Percentiles rank a stretch among this genome's conserved stretches.
phyloP scores from a whole-genome alignment of 2,329 filamentous ascomycete genomes.

The Cyphellophora europaea region DNA sequence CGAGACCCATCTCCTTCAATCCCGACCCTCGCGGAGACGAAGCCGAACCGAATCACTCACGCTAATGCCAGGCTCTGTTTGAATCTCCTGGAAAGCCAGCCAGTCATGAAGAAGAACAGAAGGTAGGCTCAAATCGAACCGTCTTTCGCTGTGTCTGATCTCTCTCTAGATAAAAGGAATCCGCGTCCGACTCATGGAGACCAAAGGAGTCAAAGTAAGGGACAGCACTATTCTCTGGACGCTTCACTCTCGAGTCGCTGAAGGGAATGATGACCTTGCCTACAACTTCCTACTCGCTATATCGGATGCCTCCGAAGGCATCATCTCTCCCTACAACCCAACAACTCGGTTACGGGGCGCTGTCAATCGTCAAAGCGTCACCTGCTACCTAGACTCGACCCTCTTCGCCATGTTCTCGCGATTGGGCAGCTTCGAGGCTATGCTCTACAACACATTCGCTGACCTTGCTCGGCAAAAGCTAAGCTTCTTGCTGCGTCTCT shows the following conservation, averaged over 20 bases:
- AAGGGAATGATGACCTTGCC: constrained; percentile 63
- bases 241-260: constrained; percentile 52
- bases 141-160: neutral
- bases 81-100: constrained; percentile 7
- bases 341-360: constrained; percentile 68
- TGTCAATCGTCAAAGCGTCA: constrained; percentile 74
- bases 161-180: constrained; percentile 40
- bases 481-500: constrained; percentile 70
- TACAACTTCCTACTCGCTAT: constrained; percentile 69
- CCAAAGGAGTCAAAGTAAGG: constrained; percentile 48
- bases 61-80: constrained; percentile 9
- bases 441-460: constrained; percentile 70
- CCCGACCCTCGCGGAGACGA: too few relatives aligned
- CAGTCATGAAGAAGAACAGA: constrained; percentile 12
- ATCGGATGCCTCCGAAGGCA: constrained; percentile 70
- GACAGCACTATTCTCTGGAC: constrained; percentile 56
- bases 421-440: constrained; percentile 83
- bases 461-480: constrained; percentile 65
- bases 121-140: constrained; percentile 5
- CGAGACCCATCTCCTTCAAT: too few relatives aligned
- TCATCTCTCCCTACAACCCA: constrained; percentile 66
- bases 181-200: constrained; percentile 40
- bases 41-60: neutral
- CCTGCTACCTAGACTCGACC: constrained; percentile 88
- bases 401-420: constrained; percentile 94